Conservation (phyloP, 2,329 filamentous ascomycete genomes). For the Xylaria hypoxylon region DNA sequence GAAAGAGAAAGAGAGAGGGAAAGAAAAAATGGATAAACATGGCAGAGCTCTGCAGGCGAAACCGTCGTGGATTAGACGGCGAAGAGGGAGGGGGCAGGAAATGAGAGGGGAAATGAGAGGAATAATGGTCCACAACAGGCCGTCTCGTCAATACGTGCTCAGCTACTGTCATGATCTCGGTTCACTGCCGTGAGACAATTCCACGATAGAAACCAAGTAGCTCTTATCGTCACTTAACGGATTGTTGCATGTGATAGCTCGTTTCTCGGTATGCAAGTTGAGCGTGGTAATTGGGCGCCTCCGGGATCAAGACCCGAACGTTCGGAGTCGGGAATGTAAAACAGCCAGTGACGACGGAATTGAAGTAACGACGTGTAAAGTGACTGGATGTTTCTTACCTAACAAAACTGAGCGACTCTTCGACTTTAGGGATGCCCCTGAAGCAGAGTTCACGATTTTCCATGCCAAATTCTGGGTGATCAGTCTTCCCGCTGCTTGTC, state of each 20-base stretch:
- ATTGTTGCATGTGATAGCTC: constrained; percentile 45
- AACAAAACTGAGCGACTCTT: constrained; percentile 78
- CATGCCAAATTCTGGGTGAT: constrained; percentile 72
- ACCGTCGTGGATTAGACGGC: constrained; percentile 29
- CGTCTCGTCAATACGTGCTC: constrained; percentile 27
- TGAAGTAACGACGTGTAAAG: constrained; percentile 23
- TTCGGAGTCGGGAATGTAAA: constrained; percentile 31
- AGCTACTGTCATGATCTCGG: constrained; percentile 17
- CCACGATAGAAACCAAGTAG: not conserved
- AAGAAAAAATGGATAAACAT: not conserved
- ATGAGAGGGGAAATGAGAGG: constrained; percentile 2
- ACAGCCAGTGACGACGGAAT: constrained; percentile 22
- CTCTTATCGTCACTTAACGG: constrained; percentile 41
- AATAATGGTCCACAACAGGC: not conserved
- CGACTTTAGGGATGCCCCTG: constrained; percentile 66
- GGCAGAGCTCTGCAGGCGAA: constrained; percentile 45
- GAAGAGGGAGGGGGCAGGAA: constrained; percentile 15
- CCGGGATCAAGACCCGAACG: constrained; percentile 33
- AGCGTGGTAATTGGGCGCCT: constrained; percentile 36
- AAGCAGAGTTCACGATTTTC: constrained; percentile 69
- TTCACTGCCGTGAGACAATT: constrained; percentile 12
- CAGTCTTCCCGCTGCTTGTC: constrained; percentile 66
- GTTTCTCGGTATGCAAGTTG: constrained; percentile 39
- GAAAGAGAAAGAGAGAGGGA: too few species aligned
- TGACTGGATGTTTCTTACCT: constrained; percentile 63